These are phyloP conservation scores for Lachnellula arida DNA, from an alignment of 2,329 filamentous ascomycete genomes.

Conservation along the genomic window DNA sequence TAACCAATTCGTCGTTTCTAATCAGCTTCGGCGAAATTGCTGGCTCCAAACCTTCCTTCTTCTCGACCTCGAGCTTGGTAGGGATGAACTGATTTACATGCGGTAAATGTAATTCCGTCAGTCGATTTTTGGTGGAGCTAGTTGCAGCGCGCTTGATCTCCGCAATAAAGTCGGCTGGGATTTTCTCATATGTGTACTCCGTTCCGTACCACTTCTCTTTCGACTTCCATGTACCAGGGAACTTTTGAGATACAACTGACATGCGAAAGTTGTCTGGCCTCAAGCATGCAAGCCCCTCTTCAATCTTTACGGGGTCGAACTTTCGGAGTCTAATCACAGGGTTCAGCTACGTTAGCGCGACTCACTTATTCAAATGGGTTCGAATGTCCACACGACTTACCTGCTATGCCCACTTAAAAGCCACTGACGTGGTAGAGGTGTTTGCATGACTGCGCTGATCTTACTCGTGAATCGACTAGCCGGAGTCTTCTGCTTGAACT, in stretches of 20 bases:
- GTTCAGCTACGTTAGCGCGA: slow-evolving; percentile 11
- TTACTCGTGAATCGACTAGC: slow-evolving; percentile 85
- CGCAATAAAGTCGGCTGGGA: slow-evolving; percentile 69
- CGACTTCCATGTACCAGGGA: slow-evolving; percentile 77
- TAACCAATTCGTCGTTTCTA: slow-evolving; percentile 72
- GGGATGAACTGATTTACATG: slow-evolving; percentile 96
- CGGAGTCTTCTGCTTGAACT: slow-evolving; percentile 87
- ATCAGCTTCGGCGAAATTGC: slow-evolving; percentile 73
- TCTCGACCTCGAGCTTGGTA: slow-evolving; percentile 87
- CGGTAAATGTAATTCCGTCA: slow-evolving; percentile 74
- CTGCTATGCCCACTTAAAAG: slow-evolving; percentile 75
- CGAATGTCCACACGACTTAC: slow-evolving; percentile 13
- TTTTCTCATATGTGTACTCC: slow-evolving; percentile 79
- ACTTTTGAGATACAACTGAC: slow-evolving; percentile 75
- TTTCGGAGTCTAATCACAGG: slow-evolving; percentile 51
- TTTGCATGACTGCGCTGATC: slow-evolving; percentile 86
- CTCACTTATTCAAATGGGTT: background rate
- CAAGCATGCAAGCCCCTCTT: slow-evolving; percentile 66
- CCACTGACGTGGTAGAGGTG: slow-evolving; percentile 79
- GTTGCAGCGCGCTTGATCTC: slow-evolving; percentile 63
- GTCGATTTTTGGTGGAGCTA: slow-evolving; percentile 52
- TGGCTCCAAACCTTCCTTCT: slow-evolving; percentile 79
- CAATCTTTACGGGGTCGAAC: slow-evolving; percentile 75
- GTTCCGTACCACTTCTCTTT: slow-evolving; percentile 99
- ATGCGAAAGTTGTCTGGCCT: slow-evolving; percentile 87